Percentiles rank a stretch among this genome's conserved stretches.
phyloP scores from a whole-genome alignment of 441 rosid genomes.

The Brassica hybrid region DNA sequence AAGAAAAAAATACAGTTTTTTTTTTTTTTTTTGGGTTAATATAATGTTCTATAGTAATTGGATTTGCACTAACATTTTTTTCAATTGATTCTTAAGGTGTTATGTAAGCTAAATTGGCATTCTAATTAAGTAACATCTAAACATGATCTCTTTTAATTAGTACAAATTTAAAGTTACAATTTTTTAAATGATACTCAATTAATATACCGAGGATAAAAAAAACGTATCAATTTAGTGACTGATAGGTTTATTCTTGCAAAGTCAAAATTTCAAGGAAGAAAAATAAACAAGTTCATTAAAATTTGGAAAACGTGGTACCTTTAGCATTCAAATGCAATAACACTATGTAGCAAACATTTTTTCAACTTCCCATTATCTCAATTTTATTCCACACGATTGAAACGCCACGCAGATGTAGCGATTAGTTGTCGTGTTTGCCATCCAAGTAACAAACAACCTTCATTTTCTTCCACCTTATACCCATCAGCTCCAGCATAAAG shows the following conservation, averaged over 20 bases:
- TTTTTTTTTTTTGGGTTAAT: no score
- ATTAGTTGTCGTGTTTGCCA: conserved; percentile 75
- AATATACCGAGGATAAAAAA: no score
- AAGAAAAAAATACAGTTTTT: no score
- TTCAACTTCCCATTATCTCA: background rate
- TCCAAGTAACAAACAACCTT: conserved; percentile 65
- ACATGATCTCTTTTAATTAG: no score
- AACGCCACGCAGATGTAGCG: conserved; percentile 71
- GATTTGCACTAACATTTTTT: no score
- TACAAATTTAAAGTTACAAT: no score
- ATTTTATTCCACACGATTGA: conserved; percentile 32
- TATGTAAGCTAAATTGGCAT: no score
- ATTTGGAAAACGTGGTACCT: conserved; percentile 22
- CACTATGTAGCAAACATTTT: conserved; percentile 11
- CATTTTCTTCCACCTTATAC: conserved; percentile 63
- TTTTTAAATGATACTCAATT: no score
- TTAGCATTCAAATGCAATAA: conserved; percentile 27
- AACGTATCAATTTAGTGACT: background rate
- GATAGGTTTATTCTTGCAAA: background rate
- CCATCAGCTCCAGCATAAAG: conserved; percentile 65
- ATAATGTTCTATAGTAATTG: no score
- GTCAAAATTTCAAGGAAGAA: conserved; percentile 21
- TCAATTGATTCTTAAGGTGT: no score
- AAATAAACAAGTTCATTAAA: conserved; percentile 7
- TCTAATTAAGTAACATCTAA: no score